A percentile compares a stretch with the other conserved stretches of the same genome.
Conservation (phyloP, 257 asterid species). For the Capsicum baccatum region DNA sequence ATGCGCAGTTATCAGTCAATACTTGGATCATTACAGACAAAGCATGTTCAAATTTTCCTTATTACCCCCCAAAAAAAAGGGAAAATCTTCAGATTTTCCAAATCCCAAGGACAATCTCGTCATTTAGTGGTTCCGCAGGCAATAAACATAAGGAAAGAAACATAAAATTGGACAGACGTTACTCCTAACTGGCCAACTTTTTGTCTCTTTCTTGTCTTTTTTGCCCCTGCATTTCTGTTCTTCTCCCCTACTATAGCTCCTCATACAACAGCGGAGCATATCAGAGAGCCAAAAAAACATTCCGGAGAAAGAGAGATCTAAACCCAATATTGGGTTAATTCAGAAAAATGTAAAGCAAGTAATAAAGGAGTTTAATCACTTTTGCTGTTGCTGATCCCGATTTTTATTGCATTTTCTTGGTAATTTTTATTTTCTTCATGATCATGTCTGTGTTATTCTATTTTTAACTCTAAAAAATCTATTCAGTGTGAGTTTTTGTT, state of each 20-base stretch:
- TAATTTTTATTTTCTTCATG: constrained; percentile 41
- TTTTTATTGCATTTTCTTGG: constrained; percentile 40
- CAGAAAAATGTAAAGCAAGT: constrained; percentile 45
- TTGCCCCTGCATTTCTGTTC: constrained; percentile 22
- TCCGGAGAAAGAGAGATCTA: constrained; percentile 35
- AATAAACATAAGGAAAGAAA: not conserved
- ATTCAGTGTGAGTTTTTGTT: constrained; percentile 10
- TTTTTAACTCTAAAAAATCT: not conserved
- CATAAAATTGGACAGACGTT: not conserved
- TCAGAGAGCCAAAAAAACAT: not conserved
- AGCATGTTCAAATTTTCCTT: too few species aligned
- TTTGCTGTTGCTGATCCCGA: constrained; percentile 28
- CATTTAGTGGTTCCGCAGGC: not conserved
- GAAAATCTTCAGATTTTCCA: not conserved
- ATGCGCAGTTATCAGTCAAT: not conserved
- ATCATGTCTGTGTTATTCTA: constrained; percentile 11
- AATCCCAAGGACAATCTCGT: constrained; percentile 23
- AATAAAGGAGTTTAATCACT: constrained; percentile 34
- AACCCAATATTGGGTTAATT: constrained; percentile 38
- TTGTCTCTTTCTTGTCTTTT: constrained; percentile 29
- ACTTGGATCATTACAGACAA: not conserved
- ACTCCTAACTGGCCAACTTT: not conserved
- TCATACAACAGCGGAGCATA: constrained; percentile 1
- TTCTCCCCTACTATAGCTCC: constrained; percentile 10
- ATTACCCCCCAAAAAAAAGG: too few species aligned